A percentile compares a stretch with the other conserved stretches of the same genome.
phyloP scores from a whole-genome alignment of 768 basidiomycete genomes.

The Sporobolomyces pararoseus region DNA sequence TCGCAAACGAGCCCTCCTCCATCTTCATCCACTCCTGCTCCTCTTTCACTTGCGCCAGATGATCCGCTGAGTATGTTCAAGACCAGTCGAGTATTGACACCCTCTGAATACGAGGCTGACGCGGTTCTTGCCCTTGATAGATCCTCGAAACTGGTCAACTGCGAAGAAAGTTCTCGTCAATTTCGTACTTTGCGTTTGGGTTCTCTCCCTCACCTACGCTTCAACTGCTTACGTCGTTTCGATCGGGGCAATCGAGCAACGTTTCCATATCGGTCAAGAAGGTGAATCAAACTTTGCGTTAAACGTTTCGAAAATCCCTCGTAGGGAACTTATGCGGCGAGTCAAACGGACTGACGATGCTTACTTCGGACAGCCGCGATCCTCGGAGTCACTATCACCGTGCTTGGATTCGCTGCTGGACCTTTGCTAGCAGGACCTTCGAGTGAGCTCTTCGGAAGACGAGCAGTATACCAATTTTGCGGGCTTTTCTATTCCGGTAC shows the following conservation, averaged over 20 bases:
- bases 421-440: conserved; percentile 50
- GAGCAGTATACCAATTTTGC: conserved; percentile 50
- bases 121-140: background rate
- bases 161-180: conserved; percentile 27
- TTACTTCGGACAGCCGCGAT: conserved; percentile 30
- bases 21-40: too few relatives aligned
- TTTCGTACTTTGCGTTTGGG: conserved; percentile 30
- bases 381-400: conserved; percentile 36
- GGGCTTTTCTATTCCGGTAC: conserved; percentile 45
- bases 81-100: background rate
- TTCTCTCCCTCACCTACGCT: conserved; percentile 25
- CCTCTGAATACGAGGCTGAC: too few relatives aligned
- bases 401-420: conserved; percentile 45
- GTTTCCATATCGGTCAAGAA: conserved; percentile 23
- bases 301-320: too few relatives aligned
- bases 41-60: background rate
- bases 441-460: conserved; percentile 49
- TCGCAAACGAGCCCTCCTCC: too few relatives aligned
- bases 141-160: conserved; percentile 23
- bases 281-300: too few relatives aligned
- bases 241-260: conserved; percentile 7
- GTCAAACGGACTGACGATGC: too few relatives aligned
- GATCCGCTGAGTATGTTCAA: background rate
- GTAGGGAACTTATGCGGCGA: too few relatives aligned
- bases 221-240: conserved; percentile 31